Base-by-base conservation (phyloP, 2,329 filamentous ascomycete species). In the Metarhizium anisopliae region DNA sequence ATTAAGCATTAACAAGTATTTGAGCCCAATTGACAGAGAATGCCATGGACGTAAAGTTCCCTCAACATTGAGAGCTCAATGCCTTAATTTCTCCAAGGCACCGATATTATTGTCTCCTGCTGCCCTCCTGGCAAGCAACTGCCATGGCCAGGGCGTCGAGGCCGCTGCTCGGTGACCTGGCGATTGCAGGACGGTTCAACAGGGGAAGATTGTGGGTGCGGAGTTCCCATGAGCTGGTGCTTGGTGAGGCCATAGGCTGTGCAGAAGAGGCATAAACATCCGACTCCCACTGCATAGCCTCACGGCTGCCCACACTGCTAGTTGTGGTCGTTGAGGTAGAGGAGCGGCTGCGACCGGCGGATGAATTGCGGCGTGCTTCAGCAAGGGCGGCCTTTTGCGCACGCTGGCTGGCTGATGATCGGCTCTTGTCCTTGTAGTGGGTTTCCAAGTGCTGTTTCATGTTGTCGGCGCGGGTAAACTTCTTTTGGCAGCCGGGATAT, bases 401-500 rank as follows among this genome's bases (percentile, higher is more conserved):
- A 58, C 69, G 66, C 59, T 67, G 61, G 58, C 68, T 63, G n/a
- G 65, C 63, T 2, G 74, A 72, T 2, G 73, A 71, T 32, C 78
- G 75, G 36, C 72, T 73, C 71, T 81, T 81, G 60, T 84, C 79
- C 70, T 84, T 85, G 71, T 82, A 86, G 68, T 92, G 88, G 0
- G 87, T 91, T 64, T 89, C 82, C 35, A 89, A 79, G 65, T 92
- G 88, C 72, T 91, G 88, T 77, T 90, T 90, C 88, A 92, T 92
- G 75, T 92, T 92, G 76, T 92, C 88, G 63, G 86, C 85, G 60
- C 88, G 85, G 11, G 87, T 90, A 63, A 92, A 92, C 65, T 87
- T 88, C 73, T 90, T 90, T 69, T 83, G 81, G 74, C 88, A 92
- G 58, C 86, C 86, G 0, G 78, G 73, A 64, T 80, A 88, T 36